Conservation (phyloP, 2,329 filamentous ascomycete genomes). For the Xylariaceae sp. region DNA sequence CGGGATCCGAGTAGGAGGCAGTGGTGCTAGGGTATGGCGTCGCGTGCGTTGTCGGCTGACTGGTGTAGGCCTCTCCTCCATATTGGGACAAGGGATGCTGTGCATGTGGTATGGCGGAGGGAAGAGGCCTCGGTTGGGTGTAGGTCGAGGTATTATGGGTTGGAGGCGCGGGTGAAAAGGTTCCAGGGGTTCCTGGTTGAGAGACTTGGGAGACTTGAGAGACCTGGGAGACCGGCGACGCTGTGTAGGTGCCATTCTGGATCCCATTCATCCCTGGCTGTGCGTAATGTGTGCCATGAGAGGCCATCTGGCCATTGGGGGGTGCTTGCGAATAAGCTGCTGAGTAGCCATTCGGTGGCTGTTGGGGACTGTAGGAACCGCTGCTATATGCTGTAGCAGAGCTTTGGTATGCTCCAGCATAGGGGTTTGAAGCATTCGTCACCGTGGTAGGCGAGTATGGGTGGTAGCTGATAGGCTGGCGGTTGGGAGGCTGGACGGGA, state of each 20-base stretch:
- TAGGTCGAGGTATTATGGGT: slow-evolving; percentile 26
- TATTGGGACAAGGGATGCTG: slow-evolving; percentile 32
- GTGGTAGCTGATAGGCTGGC: slow-evolving; percentile 31
- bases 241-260: slow-evolving; percentile 27
- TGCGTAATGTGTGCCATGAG: slow-evolving; percentile 29
- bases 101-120: slow-evolving; percentile 25
- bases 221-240: slow-evolving; percentile 27
- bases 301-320: slow-evolving; percentile 31
- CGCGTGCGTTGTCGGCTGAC: slow-evolving; percentile 33
- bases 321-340: slow-evolving; percentile 31
- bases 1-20: slow-evolving; percentile 35
- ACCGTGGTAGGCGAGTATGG: slow-evolving; percentile 33
- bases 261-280: slow-evolving; percentile 27
- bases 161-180: slow-evolving; percentile 33
- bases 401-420: slow-evolving; percentile 32
- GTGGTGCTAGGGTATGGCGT: slow-evolving; percentile 31
- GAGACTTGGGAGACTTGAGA: slow-evolving; percentile 27
- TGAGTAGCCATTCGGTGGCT: slow-evolving; percentile 31
- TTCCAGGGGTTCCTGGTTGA: slow-evolving; percentile 24
- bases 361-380: slow-evolving; percentile 34
- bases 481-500: slow-evolving; percentile 26
- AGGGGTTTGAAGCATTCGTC: slow-evolving; percentile 34
- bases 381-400: slow-evolving; percentile 25
- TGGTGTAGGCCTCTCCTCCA: slow-evolving; percentile 35
- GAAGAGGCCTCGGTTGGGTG: slow-evolving; percentile 25